Evolutionary conservation across 805 yeast genomes (phyloP), one percentile per base, ranked within the genome.

Genomic region (Torulaspora quercuum): DNA sequence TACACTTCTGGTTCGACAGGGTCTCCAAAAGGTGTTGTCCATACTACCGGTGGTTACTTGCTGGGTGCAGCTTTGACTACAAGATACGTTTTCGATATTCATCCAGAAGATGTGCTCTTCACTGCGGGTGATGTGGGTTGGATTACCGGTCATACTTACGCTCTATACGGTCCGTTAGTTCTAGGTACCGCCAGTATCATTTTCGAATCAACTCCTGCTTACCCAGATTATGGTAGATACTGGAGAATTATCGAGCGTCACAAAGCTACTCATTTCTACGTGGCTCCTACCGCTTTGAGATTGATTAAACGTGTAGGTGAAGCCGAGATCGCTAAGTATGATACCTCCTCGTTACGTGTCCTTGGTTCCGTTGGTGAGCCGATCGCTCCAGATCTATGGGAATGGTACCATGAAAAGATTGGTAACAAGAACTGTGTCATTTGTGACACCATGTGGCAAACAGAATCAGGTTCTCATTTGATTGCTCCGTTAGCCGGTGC

Each of bases 61-160:
- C 70, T 92, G 49, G 96, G 96, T 44, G 96, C 97, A 17, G 78
- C 87, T 38, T 69, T 89, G 61, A 85, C 97, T 35, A 84, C 96
- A 31, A 84, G 81, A 67, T 90, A 89, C 66, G 88, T 88, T 30
- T 90, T 92, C 63, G 97, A 94, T 63, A 79, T 92, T 32, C 95
- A 87, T 59, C 79, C 79, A 42, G 83, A 82, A 45, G 97, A 92
- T 64, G 73, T 83, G 28, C 66, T 90, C 44, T 90, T 92, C 71
- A 90, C 97, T 26, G 97, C 97, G 25, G 97, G 97, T 59, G 97
- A 92, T 62, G 87, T 92, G 39, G 97, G 98, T 60, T 92, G 98
- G 97, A 92, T 92, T 61, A 92, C 98, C 11, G 97, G 97, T 51
- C 98, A 92, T 65, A 84, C 97, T 7, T 92, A 90, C 60, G 95